phyloP scores from a whole-genome alignment of 495 filamentous ascomycete species.

The Extremus antarcticus region DNA sequence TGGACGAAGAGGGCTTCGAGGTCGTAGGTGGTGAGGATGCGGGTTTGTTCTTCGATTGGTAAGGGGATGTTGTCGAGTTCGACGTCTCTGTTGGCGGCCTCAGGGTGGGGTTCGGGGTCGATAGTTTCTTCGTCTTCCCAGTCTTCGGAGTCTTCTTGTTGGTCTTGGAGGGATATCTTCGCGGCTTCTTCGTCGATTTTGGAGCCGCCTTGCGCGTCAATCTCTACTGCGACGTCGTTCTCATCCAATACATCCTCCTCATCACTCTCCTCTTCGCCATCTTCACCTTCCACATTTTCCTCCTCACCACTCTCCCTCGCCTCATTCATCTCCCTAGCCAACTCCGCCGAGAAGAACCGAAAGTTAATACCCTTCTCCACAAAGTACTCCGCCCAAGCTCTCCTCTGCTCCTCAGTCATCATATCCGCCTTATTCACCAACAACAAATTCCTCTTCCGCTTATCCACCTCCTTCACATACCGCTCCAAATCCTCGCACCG shows the following conservation, averaged over 20 bases:
- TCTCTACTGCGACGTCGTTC: conserved; percentile 23
- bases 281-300: conserved; percentile 7
- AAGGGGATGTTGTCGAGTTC: conserved; percentile 25
- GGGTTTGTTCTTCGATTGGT: conserved; percentile 43
- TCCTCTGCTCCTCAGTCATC: conserved; percentile 83
- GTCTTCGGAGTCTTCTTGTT: conserved; percentile 33
- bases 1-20: conserved; percentile 76
- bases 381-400: conserved; percentile 82
- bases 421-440: conserved; percentile 99
- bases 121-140: conserved; percentile 26
- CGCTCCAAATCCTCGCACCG: conserved; percentile 84
- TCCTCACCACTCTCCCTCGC: conserved; percentile 37
- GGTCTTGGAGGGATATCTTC: conserved; percentile 25
- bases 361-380: conserved; percentile 70
- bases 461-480: conserved; percentile 87
- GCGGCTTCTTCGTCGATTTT: conserved; percentile 12
- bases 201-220: conserved; percentile 12
- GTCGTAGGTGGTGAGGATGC: conserved; percentile 85
- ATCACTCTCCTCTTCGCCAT: conserved; percentile 7
- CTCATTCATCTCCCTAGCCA: conserved; percentile 84
- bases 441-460: conserved; percentile 80
- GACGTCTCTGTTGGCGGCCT: neutral
- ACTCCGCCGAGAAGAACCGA: conserved; percentile 86
- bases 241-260: conserved; percentile 21
- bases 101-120: conserved; percentile 9